Evolutionary conservation across 169 alveolate genomes (phyloP).

Genomic region (Plasmodium gallinaceum): DNA sequence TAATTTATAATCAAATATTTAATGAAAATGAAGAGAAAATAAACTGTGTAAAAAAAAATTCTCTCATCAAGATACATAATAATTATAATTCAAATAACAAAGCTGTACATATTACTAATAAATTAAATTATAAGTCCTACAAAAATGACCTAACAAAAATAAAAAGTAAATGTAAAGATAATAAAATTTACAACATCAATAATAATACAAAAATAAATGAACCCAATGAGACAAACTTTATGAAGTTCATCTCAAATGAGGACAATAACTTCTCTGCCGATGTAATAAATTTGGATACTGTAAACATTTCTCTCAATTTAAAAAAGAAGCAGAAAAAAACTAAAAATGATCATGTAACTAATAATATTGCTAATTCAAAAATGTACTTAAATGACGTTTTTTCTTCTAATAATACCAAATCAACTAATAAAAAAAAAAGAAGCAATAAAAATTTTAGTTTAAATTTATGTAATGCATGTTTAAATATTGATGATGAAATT

Average conservation of each 20-base stretch:
- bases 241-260: no score
- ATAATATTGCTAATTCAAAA: neutral
- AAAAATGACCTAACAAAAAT: neutral
- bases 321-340: neutral
- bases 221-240: no score
- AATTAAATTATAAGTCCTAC: neutral
- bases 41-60: neutral
- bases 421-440: slow-evolving; percentile 31
- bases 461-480: slow-evolving; percentile 61
- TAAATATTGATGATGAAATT: slow-evolving; percentile 54
- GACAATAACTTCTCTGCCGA: no score
- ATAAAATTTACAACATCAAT: neutral
- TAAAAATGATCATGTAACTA: neutral
- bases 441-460: slow-evolving; percentile 36
- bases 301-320: neutral
- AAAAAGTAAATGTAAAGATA: neutral
- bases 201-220: neutral
- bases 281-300: no score
- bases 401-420: slow-evolving; percentile 3
- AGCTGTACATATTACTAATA: no score
- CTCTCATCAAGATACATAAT: neutral
- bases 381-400: neutral
- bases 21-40: neutral
- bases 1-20: slow-evolving; percentile 4
- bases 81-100: neutral